A percentile compares a stretch with the other conserved stretches of the same genome.
Conservation (phyloP, 495 filamentous ascomycete species). For the Penicillium odoratum region DNA sequence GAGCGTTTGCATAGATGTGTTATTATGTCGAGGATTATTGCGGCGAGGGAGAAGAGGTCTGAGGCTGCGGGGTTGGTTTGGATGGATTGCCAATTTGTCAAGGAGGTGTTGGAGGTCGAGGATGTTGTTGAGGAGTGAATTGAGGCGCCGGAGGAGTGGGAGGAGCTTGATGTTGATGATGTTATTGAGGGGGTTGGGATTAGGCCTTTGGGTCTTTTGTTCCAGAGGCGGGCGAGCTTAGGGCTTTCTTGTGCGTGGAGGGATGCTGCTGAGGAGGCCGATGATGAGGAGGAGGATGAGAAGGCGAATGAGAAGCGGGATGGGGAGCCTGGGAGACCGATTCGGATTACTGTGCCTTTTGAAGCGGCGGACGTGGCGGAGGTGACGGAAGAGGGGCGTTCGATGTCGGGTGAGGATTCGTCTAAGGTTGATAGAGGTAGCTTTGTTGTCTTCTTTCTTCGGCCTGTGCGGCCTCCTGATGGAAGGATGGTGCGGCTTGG, state of each 20-base stretch:
- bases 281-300: constrained; percentile 42
- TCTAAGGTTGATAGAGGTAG: constrained; percentile 26
- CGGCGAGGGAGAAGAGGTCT: constrained; percentile 47
- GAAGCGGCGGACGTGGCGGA: constrained; percentile 38
- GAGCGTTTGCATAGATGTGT: constrained; percentile 76
- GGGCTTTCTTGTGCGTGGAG: constrained; percentile 3
- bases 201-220: constrained; percentile 27
- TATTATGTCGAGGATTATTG: constrained; percentile 66
- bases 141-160: constrained; percentile 12
- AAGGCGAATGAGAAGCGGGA: constrained; percentile 38
- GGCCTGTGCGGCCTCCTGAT: constrained; percentile 50
- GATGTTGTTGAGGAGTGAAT: constrained; percentile 11
- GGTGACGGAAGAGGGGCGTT: constrained; percentile 35
- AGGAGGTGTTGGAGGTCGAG: constrained; percentile 16
- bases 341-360: constrained; percentile 42
- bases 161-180: constrained; percentile 29
- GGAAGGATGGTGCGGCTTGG: constrained; percentile 30
- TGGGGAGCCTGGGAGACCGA: constrained; percentile 35
- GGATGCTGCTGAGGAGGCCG: constrained; percentile 16
- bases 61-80: constrained; percentile 34
- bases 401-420: constrained; percentile 24
- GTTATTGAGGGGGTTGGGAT: constrained; percentile 38
- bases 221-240: constrained; percentile 17
- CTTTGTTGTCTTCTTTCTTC: constrained; percentile 27
- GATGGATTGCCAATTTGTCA: constrained; percentile 47